Conservation (phyloP, 2,329 filamentous ascomycete species). For the Alternaria sp. region DNA sequence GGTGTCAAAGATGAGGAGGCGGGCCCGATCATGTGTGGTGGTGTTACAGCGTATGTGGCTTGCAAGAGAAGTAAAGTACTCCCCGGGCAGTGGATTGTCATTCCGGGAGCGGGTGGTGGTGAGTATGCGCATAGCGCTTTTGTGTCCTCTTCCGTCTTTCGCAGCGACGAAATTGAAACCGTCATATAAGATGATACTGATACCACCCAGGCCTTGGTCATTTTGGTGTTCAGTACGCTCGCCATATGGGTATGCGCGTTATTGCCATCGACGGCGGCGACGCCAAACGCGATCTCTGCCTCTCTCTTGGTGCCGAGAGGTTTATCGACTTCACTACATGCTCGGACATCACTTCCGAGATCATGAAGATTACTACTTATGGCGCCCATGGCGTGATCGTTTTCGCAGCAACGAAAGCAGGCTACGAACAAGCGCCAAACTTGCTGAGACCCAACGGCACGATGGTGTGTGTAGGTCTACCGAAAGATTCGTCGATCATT, state of each 20-base stretch:
- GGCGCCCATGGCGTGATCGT: slow-evolving; percentile 86
- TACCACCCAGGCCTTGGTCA: slow-evolving; percentile 28
- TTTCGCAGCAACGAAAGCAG: slow-evolving; percentile 63
- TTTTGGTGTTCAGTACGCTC: slow-evolving; percentile 47
- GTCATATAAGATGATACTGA: not conserved
- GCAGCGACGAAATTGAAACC: not conserved
- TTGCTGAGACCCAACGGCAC: slow-evolving; percentile 36
- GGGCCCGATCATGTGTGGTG: slow-evolving; percentile 48
- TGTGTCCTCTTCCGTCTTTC: not conserved
- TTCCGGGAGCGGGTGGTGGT: slow-evolving; percentile 49
- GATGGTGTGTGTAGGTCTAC: slow-evolving; percentile 39
- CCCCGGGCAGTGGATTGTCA: slow-evolving; percentile 50
- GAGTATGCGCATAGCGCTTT: not conserved
- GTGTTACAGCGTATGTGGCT: slow-evolving; percentile 57
- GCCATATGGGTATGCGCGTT: slow-evolving; percentile 63
- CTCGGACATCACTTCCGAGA: slow-evolving; percentile 65
- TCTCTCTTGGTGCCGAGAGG: slow-evolving; percentile 60
- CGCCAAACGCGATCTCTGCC: slow-evolving; percentile 54
- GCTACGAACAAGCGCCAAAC: slow-evolving; percentile 39
- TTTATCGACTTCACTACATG: slow-evolving; percentile 64
- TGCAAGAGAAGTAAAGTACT: slow-evolving; percentile 45
- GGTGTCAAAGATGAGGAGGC: slow-evolving; percentile 53
- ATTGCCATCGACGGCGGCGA: slow-evolving; percentile 63
- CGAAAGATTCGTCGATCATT: slow-evolving; percentile 28
- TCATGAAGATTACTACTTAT: slow-evolving; percentile 56